These are phyloP conservation scores for Singerocomus rubriflavus DNA, from an alignment of 1,284 basidiomycete genomes.

Conservation along the genomic window DNA sequence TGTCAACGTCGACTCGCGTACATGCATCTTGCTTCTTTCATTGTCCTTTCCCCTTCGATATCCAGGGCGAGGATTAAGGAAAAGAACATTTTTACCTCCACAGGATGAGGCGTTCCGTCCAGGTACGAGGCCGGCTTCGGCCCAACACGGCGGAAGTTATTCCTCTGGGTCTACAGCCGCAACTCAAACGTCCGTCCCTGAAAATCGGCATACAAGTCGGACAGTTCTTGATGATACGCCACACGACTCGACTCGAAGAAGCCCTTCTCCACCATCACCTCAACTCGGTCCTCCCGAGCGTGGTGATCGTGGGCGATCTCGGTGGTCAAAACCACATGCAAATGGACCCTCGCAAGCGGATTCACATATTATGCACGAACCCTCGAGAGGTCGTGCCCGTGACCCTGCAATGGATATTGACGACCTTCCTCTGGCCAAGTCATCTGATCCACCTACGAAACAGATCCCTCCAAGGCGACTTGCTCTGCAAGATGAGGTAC, in stretches of 20 bases:
- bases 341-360: slow-evolving; percentile 17
- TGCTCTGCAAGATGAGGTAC: slow-evolving; percentile 29
- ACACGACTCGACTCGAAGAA: slow-evolving; percentile 11
- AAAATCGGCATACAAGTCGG: slow-evolving; percentile 7
- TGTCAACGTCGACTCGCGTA: slow-evolving; percentile 28
- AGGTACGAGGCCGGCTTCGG: slow-evolving; percentile 16
- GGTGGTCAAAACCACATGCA: slow-evolving; percentile 15
- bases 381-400: slow-evolving; percentile 20
- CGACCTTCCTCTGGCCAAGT: slow-evolving; percentile 20
- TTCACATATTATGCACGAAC: slow-evolving; percentile 18
- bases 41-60: slow-evolving; percentile 12
- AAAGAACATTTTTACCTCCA: slow-evolving; percentile 35
- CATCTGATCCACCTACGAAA: slow-evolving; percentile 21
- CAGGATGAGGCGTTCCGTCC: slow-evolving; percentile 38
- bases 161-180: background rate
- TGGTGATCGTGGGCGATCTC: slow-evolving; percentile 16
- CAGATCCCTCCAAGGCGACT: slow-evolving; percentile 15
- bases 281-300: slow-evolving; percentile 13
- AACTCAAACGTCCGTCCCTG: background rate
- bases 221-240: slow-evolving; percentile 1
- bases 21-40: slow-evolving; percentile 15
- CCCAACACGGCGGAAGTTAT: slow-evolving; percentile 16
- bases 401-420: slow-evolving; percentile 32
- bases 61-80: slow-evolving; percentile 30
- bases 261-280: slow-evolving; percentile 12